Conservation (phyloP, 805 yeast genomes). For the Isabelozyma pseudorhagii region DNA sequence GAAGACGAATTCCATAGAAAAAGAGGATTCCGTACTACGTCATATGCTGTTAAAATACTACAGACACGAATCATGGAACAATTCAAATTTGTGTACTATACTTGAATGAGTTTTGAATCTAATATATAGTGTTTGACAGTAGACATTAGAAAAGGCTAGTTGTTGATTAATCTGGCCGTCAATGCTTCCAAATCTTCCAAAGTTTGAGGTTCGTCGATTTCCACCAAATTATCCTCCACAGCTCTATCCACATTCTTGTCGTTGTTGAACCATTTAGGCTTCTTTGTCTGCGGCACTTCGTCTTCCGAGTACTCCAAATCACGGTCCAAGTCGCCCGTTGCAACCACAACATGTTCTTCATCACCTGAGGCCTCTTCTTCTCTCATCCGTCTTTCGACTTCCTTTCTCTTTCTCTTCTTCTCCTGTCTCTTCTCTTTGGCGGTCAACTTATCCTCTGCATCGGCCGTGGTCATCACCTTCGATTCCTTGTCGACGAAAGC, state of each 20-base stretch:
- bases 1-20: too few relatives aligned
- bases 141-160: conserved; percentile 1
- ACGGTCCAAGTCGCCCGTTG: conserved; percentile 36
- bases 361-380: conserved; percentile 40
- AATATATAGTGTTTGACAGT: neutral
- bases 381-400: conserved; percentile 56
- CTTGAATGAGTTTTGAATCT: neutral
- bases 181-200: conserved; percentile 92
- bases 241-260: conserved; percentile 17
- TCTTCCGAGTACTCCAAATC: conserved; percentile 40
- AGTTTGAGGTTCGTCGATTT: conserved; percentile 84
- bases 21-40: too few relatives aligned
- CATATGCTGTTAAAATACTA: neutral
- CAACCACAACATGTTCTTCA: conserved; percentile 19
- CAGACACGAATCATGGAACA: neutral
- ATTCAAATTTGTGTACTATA: neutral
- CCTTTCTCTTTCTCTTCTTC: conserved; percentile 86
- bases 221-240: conserved; percentile 45
- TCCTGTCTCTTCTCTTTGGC: conserved; percentile 80
- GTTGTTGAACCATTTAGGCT: conserved; percentile 51
- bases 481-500: conserved; percentile 66
- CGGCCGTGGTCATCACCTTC: conserved; percentile 66
- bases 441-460: conserved; percentile 69
- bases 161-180: conserved; percentile 49
- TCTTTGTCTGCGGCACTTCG: conserved; percentile 35